phyloP scores from a whole-genome alignment of 2,329 filamentous ascomycete species.

The Fusarium verticillioides region DNA sequence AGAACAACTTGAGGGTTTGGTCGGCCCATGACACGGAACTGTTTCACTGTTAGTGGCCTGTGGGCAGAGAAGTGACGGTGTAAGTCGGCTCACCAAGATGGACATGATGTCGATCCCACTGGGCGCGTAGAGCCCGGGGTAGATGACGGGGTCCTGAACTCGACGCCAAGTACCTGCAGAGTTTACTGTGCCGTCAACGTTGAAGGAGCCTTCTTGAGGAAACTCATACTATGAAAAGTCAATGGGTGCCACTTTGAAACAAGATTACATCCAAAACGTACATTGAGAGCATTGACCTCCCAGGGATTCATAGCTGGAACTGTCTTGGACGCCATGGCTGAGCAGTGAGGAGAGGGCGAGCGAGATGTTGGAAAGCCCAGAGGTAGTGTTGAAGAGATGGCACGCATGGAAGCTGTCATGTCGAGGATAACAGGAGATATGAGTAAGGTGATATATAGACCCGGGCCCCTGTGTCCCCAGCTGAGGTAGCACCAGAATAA shows the following conservation, averaged over 20 bases:
- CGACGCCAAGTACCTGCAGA: conserved; percentile 41
- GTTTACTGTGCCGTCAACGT: conserved; percentile 35
- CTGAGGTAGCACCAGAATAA: conserved; percentile 3
- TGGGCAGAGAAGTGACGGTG: not conserved
- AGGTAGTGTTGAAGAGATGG: conserved; percentile 26
- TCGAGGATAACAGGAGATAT: not conserved
- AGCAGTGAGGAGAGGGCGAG: conserved; percentile 8
- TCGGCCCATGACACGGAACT: conserved; percentile 73
- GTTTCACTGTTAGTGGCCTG: conserved; percentile 16
- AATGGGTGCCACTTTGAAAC: not conserved
- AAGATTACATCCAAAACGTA: conserved; percentile 10
- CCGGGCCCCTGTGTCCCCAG: not conserved
- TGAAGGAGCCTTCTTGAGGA: conserved; percentile 36
- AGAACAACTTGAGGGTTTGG: conserved; percentile 81
- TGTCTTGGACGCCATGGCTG: conserved; percentile 32
- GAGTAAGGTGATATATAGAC: conserved; percentile 23
- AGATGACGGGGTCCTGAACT: conserved; percentile 61
- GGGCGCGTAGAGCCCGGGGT: conserved; percentile 65
- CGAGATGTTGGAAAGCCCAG: conserved; percentile 7
- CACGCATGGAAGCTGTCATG: conserved; percentile 33
- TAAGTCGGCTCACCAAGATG: conserved; percentile 58
- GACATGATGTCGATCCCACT: conserved; percentile 67
- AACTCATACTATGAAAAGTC: conserved; percentile 41
- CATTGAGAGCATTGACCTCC: conserved; percentile 42
- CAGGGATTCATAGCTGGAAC: conserved; percentile 41